Evolutionary conservation across 495 filamentous ascomycete genomes (phyloP), one percentile per base, ranked within the genome.

Genomic region (Annulohypoxylon nitens): DNA sequence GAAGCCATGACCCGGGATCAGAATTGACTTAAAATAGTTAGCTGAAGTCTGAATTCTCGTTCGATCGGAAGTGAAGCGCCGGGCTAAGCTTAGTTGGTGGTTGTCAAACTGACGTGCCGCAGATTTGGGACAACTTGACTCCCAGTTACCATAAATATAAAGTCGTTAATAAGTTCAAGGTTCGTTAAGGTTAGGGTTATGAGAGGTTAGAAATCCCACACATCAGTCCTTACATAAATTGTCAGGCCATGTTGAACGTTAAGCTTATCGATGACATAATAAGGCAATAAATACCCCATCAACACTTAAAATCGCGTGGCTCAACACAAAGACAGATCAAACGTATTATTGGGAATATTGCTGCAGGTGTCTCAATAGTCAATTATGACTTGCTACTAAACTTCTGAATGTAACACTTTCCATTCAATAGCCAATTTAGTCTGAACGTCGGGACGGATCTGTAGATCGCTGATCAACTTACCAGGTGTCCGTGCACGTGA

Each of bases 401-500:
- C 48, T 9, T 53, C 48, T 30, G 48, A 30, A 53, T 30, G 48
- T 53, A 26, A 53, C 25, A 53, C 18, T 25, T 34, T 33, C 25
- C 7, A 36, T 57, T 20, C 3, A 20, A 55, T 37, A 25, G 48
- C 50, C n/a, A 34, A 1, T 57, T 66, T 66, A 57, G 68, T 25
- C 51, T 62, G 23, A 63, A 66, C 61, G 36, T 23, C 23, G 36
- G 65, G 43, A 50, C 30, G 59, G 68, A 70, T 71, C 68, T 71
- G 18, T 47, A 71, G 68, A 65, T 71, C 23, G 54, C 33, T 47
- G 61, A 65, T 66, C 37, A 50, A 37, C 55, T 39, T 18, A 53
- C 20, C 10, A n/a, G 14, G 9, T 45, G 2, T 2, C 36, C 4
- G 51, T 60, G 68, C 55, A 65, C 33, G 47, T 60, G 45, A 64